Conservation (phyloP, 176 grass and related monocot species). For the Musa acuminata region DNA sequence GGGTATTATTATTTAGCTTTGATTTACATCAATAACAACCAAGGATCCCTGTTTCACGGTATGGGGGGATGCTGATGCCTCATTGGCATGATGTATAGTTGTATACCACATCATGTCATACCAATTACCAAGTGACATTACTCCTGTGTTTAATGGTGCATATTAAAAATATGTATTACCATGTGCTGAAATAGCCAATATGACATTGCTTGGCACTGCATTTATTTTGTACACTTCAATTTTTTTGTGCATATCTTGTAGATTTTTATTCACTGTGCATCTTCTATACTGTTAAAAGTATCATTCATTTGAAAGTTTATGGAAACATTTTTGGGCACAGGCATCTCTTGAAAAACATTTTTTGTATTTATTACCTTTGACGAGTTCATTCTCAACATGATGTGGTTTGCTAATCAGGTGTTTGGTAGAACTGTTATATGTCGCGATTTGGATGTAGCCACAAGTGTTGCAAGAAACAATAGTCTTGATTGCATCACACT, state of each 20-base stretch:
- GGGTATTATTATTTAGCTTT: not conserved
- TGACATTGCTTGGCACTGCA: not conserved
- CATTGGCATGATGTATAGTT: not conserved
- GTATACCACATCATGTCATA: too few species aligned
- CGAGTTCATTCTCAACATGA: constrained; percentile 7
- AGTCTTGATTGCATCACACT: constrained; percentile 95
- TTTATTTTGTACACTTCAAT: too few species aligned
- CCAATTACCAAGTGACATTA: too few species aligned
- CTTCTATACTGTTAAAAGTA: not conserved
- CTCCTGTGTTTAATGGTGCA: not conserved
- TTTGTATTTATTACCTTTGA: not conserved
- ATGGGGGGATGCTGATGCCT: too few species aligned
- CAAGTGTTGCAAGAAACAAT: constrained; percentile 70
- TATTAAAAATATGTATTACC: not conserved
- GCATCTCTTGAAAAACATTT: not conserved
- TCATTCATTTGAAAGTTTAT: not conserved
- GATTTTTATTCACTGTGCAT: not conserved
- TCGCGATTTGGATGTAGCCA: constrained; percentile 81
- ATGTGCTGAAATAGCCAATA: too few species aligned
- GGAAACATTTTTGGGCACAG: not conserved
- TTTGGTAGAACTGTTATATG: constrained; percentile 99
- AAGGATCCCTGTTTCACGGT: not conserved
- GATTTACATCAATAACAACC: not conserved
- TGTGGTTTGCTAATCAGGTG: constrained; percentile 44
- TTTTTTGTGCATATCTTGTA: not conserved